Conservation (phyloP, 2,329 filamentous ascomycete species). For the Ascochyta rabiei region DNA sequence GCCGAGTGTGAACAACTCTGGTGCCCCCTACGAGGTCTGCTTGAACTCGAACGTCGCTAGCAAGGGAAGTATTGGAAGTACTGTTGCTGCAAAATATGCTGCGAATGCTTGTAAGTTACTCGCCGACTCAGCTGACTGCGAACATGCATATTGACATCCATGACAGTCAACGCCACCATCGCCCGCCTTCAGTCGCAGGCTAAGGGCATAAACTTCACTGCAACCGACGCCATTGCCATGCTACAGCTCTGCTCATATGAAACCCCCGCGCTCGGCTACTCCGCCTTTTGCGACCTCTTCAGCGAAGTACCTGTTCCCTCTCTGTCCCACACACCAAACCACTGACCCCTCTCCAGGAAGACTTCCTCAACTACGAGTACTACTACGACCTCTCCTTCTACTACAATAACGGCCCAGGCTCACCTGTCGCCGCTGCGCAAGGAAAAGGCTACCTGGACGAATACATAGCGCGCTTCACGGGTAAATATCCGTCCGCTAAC, state of each 20-base stretch:
- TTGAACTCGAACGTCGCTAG: slow-evolving; percentile 37
- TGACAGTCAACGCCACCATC: slow-evolving; percentile 32
- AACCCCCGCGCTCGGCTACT: slow-evolving; percentile 51
- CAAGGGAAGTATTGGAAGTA: slow-evolving; percentile 36
- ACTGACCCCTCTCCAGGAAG: slow-evolving; percentile 28
- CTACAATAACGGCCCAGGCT: slow-evolving; percentile 42
- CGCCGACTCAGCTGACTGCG: background rate
- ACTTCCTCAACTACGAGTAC: slow-evolving; percentile 54
- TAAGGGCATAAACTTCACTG: slow-evolving; percentile 37
- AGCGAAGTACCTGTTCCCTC: slow-evolving; percentile 27
- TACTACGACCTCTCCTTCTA: slow-evolving; percentile 52
- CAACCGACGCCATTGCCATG: slow-evolving; percentile 49
- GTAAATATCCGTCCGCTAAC: slow-evolving; percentile 25
- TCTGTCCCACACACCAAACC: background rate
- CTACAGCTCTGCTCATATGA: slow-evolving; percentile 47
- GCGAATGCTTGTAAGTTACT: slow-evolving; percentile 23
- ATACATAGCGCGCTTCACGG: slow-evolving; percentile 38
- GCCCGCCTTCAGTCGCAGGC: slow-evolving; percentile 37
- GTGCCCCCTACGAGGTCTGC: slow-evolving; percentile 39
- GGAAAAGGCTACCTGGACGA: slow-evolving; percentile 42
- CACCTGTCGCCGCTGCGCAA: slow-evolving; percentile 39
- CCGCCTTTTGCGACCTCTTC: slow-evolving; percentile 52
- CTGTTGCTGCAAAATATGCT: slow-evolving; percentile 31
- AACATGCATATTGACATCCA: background rate
- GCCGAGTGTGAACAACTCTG: slow-evolving; percentile 34